A percentile compares a stretch with the other conserved stretches of the same genome.
phyloP scores from a whole-genome alignment of 2,329 filamentous ascomycete genomes.

The Hypoxylon sp. region DNA sequence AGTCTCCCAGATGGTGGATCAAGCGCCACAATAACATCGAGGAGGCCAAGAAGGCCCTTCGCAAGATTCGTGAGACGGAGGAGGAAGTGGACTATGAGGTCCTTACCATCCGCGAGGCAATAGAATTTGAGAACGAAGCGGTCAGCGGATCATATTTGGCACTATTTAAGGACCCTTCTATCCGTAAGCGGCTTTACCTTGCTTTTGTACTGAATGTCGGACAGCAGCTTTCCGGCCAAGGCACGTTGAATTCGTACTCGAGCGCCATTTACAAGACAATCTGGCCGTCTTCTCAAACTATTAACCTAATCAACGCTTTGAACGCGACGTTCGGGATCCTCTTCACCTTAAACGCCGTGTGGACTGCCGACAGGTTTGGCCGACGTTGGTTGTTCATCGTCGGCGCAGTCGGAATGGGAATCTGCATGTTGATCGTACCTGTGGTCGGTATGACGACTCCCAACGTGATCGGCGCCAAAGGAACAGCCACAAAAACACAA shows the following conservation, averaged over 20 bases:
- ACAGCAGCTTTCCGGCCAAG: constrained; percentile 80
- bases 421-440: constrained; percentile 77
- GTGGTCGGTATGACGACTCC: constrained; percentile 67
- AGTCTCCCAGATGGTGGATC: constrained; percentile 78
- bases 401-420: constrained; percentile 76
- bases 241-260: constrained; percentile 79
- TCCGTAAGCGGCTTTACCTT: constrained; percentile 76
- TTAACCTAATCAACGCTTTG: constrained; percentile 81
- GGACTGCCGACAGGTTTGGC: constrained; percentile 80
- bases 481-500: constrained; percentile 63
- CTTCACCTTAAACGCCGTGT: constrained; percentile 80
- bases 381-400: constrained; percentile 78
- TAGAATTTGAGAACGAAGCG: constrained; percentile 80
- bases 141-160: constrained; percentile 74
- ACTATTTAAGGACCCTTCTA: constrained; percentile 78
- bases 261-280: constrained; percentile 82
- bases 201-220: constrained; percentile 78
- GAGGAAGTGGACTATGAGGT: constrained; percentile 78
- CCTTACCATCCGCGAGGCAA: constrained; percentile 74
- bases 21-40: constrained; percentile 73
- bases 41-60: constrained; percentile 70
- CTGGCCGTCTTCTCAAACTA: constrained; percentile 70
- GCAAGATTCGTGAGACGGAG: constrained; percentile 74
- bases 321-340: constrained; percentile 81
- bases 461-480: constrained; percentile 61